Percentiles rank a stretch among this genome's conserved stretches.
Evolutionary conservation across 2,329 filamentous ascomycete genomes (phyloP).

Genomic region (Pyrenochaeta sp.): DNA sequence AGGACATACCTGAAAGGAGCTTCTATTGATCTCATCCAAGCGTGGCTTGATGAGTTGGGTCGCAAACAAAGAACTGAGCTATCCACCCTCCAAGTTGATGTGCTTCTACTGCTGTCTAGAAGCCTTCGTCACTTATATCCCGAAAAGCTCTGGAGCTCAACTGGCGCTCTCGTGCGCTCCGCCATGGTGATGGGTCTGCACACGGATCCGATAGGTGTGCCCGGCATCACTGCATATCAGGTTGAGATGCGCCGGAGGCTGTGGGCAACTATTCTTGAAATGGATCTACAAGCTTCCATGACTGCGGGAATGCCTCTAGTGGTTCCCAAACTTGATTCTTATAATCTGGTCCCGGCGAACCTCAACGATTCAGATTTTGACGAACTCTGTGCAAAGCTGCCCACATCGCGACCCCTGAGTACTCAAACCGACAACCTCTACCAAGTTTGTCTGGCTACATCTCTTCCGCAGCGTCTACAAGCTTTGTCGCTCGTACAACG

Average conservation of each 20-base stretch:
- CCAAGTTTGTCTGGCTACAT: slow-evolving; percentile 27
- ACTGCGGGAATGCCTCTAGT: slow-evolving; percentile 26
- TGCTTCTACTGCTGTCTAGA: slow-evolving; percentile 25
- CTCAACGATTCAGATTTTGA: slow-evolving; percentile 30
- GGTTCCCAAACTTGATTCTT: slow-evolving; percentile 16
- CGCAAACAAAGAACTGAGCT: slow-evolving; percentile 32
- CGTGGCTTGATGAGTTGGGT: slow-evolving; percentile 32
- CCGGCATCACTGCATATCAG: slow-evolving; percentile 43
- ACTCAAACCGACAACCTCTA: slow-evolving; percentile 26
- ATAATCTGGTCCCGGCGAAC: slow-evolving; percentile 21
- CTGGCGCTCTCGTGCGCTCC: slow-evolving; percentile 51
- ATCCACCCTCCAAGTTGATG: slow-evolving; percentile 29
- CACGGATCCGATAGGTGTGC: slow-evolving; percentile 47
- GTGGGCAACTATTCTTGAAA: slow-evolving; percentile 56
- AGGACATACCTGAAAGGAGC: slow-evolving; percentile 21
- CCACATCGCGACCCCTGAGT: slow-evolving; percentile 8
- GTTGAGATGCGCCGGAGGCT: slow-evolving; percentile 54
- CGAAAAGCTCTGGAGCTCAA: slow-evolving; percentile 32
- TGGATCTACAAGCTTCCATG: slow-evolving; percentile 46
- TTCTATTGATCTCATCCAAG: slow-evolving; percentile 26
- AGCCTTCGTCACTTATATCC: slow-evolving; percentile 16
- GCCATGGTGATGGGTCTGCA: slow-evolving; percentile 56
- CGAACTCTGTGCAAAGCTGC: slow-evolving; percentile 16
- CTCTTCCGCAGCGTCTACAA: slow-evolving; percentile 22
- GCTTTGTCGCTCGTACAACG: slow-evolving; percentile 27